Base-by-base conservation (phyloP, 768 basidiomycete species). In the Rhizopogon salebrosus region DNA sequence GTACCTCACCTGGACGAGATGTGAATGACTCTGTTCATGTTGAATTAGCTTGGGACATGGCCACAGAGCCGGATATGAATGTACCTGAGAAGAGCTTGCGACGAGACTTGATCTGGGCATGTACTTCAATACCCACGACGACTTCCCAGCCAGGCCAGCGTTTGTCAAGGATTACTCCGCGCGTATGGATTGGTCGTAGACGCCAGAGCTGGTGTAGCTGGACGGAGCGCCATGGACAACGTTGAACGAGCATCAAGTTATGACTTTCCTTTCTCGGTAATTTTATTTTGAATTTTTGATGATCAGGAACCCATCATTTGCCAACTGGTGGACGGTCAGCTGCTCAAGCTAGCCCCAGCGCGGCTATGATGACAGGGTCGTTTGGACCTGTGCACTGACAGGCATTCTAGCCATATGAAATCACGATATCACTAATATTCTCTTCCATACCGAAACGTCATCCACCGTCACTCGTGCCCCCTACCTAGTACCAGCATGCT, bases 71-170 rank as follows among this genome's bases (percentile, higher is more conserved):
- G 18, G 26, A 52, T 16, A 38, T 41, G 41, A 24, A 18, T 34
- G 29, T 8, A 42, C 83, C 62, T 35, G 94, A 98, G 70, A 99
- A 98, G 23, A 99, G 78, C 69, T 99, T 99, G 52, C 75, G 72
- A 52, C 85, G 80, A 2, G 92, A 86, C 68, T 88, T 90, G 63
- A 99, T 82, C 66, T 98, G 95, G 0, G 93, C 91, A 64, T 98
- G 97, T 5, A 95, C 90, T 64, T 99, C 97, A 42, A 99, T 85
- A 14, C 97, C 97, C 29, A 98, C 83, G 37, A 95, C 75, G 18
- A 97, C 85, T 57, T 87, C 79, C 91, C 92, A 98, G 20, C 85
- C 92, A 14, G 85, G 87, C 89, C 89, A 90, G 46, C 86, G 69
- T 5, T 52, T 64, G 56, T 67, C 67, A 11, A 53, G 45, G 23